phyloP scores from a whole-genome alignment of 164 flowering plant species.

The Amborella trichopoda region DNA sequence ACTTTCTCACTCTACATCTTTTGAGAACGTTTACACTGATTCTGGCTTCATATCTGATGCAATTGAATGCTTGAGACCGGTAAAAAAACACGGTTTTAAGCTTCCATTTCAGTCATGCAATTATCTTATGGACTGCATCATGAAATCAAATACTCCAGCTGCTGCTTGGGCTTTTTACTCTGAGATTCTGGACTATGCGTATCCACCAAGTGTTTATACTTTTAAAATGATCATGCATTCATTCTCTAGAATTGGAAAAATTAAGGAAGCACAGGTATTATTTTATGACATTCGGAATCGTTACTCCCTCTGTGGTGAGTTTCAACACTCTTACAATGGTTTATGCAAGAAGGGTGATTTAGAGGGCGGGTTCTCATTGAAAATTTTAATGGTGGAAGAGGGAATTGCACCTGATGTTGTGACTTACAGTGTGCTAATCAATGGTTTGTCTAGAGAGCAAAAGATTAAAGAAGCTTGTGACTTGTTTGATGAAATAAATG shows the following conservation, averaged over 20 bases:
- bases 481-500: constrained; percentile 45
- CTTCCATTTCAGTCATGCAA: constrained; percentile 35
- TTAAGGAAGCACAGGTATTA: constrained; percentile 36
- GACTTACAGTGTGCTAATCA: constrained; percentile 54
- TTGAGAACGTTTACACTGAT: constrained; percentile 32
- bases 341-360: constrained; percentile 40
- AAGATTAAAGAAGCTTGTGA: constrained; percentile 41
- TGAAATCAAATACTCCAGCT: constrained; percentile 21
- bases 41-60: constrained; percentile 45
- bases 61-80: constrained; percentile 45
- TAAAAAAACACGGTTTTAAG: constrained; percentile 22
- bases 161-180: constrained; percentile 42
- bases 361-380: constrained; percentile 44
- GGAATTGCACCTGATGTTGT: constrained; percentile 43
- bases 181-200: constrained; percentile 53
- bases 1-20: constrained; percentile 18
- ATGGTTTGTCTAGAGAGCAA: constrained; percentile 43
- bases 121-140: constrained; percentile 33
- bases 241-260: constrained; percentile 37
- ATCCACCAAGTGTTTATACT: constrained; percentile 33
- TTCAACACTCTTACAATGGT: constrained; percentile 72
- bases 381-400: constrained; percentile 26
- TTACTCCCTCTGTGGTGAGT: constrained; percentile 48
- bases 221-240: constrained; percentile 56
- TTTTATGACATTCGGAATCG: constrained; percentile 50